phyloP scores from a whole-genome alignment of 1,284 basidiomycete species.

The Ganoderma multipileum region DNA sequence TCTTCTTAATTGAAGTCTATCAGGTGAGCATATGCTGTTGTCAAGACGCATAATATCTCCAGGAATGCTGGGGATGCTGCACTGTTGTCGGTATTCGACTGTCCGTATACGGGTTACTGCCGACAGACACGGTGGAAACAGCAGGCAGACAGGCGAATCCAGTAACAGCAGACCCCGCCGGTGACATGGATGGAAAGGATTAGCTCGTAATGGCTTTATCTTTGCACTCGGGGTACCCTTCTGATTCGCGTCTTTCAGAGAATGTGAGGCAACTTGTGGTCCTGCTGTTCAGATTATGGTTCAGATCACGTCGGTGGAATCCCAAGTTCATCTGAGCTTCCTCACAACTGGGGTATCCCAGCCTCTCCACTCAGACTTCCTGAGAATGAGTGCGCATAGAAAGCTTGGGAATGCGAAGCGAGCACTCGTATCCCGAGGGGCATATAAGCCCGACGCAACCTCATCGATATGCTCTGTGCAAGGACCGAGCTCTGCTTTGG shows the following conservation, averaged over 20 bases:
- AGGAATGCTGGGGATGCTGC: neutral
- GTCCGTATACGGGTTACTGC: neutral
- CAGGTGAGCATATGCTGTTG: neutral
- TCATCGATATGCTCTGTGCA: neutral
- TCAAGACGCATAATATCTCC: neutral
- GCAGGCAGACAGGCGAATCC: neutral
- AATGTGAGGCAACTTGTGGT: neutral
- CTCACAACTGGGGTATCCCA: neutral
- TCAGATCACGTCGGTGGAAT: neutral
- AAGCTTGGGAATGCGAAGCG: neutral
- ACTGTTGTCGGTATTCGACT: neutral
- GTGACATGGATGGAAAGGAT: neutral
- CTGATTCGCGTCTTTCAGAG: neutral
- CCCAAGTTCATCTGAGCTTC: neutral
- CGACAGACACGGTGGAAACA: neutral
- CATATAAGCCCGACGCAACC: neutral
- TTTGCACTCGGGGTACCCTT: neutral
- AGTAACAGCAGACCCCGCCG: neutral
- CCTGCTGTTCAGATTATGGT: neutral
- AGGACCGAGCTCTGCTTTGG: neutral
- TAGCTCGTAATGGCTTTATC: neutral
- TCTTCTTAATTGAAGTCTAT: neutral
- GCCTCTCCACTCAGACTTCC: neutral
- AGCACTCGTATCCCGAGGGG: neutral
- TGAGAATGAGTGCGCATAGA: neutral